These are phyloP conservation scores for Yamadazyma pseudoaaseri DNA, from an alignment of 1,139 yeast genomes.

Conservation along the genomic window DNA sequence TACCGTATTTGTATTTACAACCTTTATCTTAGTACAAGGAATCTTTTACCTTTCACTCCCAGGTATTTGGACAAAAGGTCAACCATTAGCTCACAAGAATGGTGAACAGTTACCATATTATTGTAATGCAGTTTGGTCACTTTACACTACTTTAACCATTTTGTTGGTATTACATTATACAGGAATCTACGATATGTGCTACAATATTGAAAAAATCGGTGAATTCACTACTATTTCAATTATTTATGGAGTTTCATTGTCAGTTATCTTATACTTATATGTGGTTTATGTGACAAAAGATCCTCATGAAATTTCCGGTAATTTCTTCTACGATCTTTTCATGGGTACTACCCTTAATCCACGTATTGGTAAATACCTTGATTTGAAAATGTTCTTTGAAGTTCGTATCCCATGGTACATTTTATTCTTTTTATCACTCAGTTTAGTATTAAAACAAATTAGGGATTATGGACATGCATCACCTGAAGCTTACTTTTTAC, in stretches of 20 bases:
- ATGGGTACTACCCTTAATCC: conserved; percentile 99
- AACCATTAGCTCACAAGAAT: conserved; percentile 79
- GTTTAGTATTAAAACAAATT: conserved; percentile 73
- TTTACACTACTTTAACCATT: conserved; percentile 65
- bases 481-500: conserved; percentile 70
- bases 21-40: conserved; percentile 70
- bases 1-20: conserved; percentile 70
- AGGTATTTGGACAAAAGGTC: conserved; percentile 94
- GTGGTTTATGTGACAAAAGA: conserved; percentile 67
- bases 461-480: conserved; percentile 78
- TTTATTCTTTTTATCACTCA: conserved; percentile 72
- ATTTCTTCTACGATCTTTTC: conserved; percentile 84
- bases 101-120: conserved; percentile 83
- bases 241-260: conserved; percentile 65
- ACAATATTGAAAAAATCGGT: conserved; percentile 79
- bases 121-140: conserved; percentile 87
- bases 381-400: conserved; percentile 94
- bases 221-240: conserved; percentile 93
- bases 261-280: conserved; percentile 61
- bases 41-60: conserved; percentile 84
- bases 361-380: conserved; percentile 80
- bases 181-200: conserved; percentile 70
- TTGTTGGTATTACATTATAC: conserved; percentile 66
- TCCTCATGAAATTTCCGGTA: conserved; percentile 89
- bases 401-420: conserved; percentile 97